Evolutionary conservation across 2,329 filamentous ascomycete genomes (phyloP).

Genomic region (Venturia carpophila): DNA sequence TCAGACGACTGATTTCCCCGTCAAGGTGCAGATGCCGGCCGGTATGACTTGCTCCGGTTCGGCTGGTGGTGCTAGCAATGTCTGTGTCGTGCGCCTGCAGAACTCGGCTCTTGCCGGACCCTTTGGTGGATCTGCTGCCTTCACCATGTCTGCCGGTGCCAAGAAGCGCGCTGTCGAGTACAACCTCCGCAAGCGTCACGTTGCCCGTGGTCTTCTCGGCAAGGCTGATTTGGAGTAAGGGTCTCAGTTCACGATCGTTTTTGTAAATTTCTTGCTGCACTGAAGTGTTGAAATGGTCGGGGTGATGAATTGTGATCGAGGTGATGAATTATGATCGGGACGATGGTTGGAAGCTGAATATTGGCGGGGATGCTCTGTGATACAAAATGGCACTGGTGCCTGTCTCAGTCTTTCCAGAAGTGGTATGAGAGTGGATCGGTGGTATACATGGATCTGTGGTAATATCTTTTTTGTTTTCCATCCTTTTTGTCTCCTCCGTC

Average conservation of each 20-base stretch:
- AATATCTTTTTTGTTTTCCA: not conserved
- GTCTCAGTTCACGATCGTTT: not conserved
- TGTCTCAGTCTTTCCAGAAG: not conserved
- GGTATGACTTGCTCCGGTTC: conserved; percentile 59
- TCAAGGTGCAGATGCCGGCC: conserved; percentile 56
- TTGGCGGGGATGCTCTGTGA: not conserved
- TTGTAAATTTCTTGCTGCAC: not conserved
- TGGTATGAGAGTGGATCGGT: too few species aligned
- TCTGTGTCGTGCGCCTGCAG: conserved; percentile 58
- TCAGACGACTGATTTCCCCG: conserved; percentile 55
- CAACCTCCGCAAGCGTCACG: conserved; percentile 21
- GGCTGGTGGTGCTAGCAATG: conserved; percentile 51
- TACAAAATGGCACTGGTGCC: not conserved
- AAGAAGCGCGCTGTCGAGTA: conserved; percentile 57
- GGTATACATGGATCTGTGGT: not conserved
- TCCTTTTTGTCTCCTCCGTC: not conserved
- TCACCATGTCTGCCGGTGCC: conserved; percentile 51
- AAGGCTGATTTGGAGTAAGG: conserved; percentile 14
- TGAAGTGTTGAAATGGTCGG: not conserved
- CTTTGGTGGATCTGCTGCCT: conserved; percentile 59
- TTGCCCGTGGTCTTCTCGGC: conserved; percentile 19
- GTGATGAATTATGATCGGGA: not conserved
- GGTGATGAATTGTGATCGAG: not conserved
- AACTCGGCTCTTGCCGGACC: conserved; percentile 56
- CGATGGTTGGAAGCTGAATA: not conserved